Evolutionary conservation across 2,329 filamentous ascomycete genomes (phyloP), one percentile per base, ranked within the genome.

Genomic region (Trichophyton mentagrophytes): DNA sequence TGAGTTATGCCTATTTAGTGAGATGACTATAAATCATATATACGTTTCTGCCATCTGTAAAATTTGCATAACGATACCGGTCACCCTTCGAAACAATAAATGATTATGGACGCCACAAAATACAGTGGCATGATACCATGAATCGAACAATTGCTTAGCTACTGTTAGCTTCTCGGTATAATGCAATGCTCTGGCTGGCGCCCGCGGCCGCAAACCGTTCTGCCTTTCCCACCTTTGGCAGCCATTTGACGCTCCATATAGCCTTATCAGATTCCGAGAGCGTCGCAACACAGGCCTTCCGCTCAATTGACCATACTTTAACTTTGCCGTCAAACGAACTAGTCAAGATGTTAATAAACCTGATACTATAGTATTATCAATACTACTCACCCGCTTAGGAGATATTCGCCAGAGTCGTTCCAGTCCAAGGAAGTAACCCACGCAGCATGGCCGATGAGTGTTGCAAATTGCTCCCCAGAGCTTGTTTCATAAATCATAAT

Each of bases 351-450:
- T 36, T n/a, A 57, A 22, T 11, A n/a, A 47, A 9, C 57, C 15
- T 38, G 27, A 22, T 13, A 4, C 17, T 38, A 27, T 40, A 56
- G 3, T 30, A n/a, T 22, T 17, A 33, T 13, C 8, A 33, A 25
- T 13, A 20, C 13, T n/a, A 70, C 79, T 65, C 72, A 83, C 78
- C 90, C 89, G 69, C 88, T 95, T 2, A 97, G 79, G 11, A 99
- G 78, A 72, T 89, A 96, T 74, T 97, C 92, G 56, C 93, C 93
- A 3, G 88, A 95, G 69, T 89, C 84, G 72, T 87, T 97, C 90
- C 92, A 99, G 71, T 96, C 90, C 49, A 97, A 78, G 36, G 87
- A 87, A 63, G 92, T 88, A 66, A 99, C 85, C 93, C 92, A 99
- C 3, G 89, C 87, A 0, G 83, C 81, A 71, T 92, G 89, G 0